Conservation (phyloP, 768 basidiomycete genomes). For the Serendipita sp. region DNA sequence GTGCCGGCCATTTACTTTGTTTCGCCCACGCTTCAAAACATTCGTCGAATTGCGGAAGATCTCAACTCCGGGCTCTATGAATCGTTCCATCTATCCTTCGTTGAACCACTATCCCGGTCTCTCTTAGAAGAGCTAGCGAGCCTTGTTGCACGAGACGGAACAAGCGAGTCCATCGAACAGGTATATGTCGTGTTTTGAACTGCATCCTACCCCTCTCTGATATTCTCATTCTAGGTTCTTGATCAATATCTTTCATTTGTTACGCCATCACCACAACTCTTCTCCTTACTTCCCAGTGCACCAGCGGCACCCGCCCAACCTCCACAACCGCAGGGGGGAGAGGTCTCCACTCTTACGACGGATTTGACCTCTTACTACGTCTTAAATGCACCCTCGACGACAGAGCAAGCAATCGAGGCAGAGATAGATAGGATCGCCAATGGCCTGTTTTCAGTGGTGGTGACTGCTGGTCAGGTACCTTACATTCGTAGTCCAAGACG, state of each 20-base stretch:
- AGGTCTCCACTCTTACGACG: slow-evolving; percentile 19
- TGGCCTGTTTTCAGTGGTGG: slow-evolving; percentile 84
- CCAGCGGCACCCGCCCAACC: slow-evolving; percentile 22
- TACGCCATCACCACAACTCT: slow-evolving; percentile 79
- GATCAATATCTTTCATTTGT: slow-evolving; percentile 98
- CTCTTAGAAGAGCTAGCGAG: slow-evolving; percentile 89
- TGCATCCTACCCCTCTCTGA: background rate
- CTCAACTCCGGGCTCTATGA: slow-evolving; percentile 81
- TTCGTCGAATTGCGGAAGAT: slow-evolving; percentile 86
- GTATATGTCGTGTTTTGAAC: slow-evolving; percentile 22
- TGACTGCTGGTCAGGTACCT: slow-evolving; percentile 78
- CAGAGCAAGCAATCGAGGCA: slow-evolving; percentile 80
- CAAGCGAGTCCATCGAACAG: slow-evolving; percentile 67
- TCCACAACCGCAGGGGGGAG: slow-evolving; percentile 20
- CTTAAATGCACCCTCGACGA: slow-evolving; percentile 80
- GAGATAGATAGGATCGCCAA: slow-evolving; percentile 84
- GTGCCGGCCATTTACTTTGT: slow-evolving; percentile 98
- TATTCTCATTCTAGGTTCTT: slow-evolving; percentile 42
- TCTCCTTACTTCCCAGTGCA: slow-evolving; percentile 65
- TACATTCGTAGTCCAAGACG: slow-evolving; percentile 89
- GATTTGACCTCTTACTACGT: slow-evolving; percentile 56
- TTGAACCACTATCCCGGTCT: slow-evolving; percentile 75
- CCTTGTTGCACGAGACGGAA: slow-evolving; percentile 69
- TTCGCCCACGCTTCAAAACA: slow-evolving; percentile 71
- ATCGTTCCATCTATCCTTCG: slow-evolving; percentile 88